These are phyloP conservation scores for Fusarium compactum DNA, from an alignment of 2,329 filamentous ascomycete genomes.

Conservation along the genomic window DNA sequence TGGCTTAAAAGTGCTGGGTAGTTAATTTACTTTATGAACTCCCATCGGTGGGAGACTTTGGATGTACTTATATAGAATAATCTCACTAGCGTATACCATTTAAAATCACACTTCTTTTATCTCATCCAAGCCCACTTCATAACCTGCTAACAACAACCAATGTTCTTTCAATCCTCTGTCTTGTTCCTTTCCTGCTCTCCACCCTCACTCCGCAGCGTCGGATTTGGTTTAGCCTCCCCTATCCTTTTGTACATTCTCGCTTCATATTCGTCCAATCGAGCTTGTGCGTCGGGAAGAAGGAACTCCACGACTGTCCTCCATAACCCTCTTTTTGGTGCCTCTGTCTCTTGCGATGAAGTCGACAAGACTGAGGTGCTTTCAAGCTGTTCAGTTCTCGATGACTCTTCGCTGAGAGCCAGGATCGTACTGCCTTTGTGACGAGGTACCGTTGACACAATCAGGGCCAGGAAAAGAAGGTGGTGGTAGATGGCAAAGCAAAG, in stretches of 20 bases:
- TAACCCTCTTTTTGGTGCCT: not conserved
- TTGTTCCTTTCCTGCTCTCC: not conserved
- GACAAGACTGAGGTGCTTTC: too few species aligned
- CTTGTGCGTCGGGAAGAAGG: not conserved
- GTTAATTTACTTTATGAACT: too few species aligned
- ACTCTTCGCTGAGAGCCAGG: too few species aligned
- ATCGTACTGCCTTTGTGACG: too few species aligned
- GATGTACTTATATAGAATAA: rapidly evolving
- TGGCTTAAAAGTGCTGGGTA: not conserved
- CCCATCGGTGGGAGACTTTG: rapidly evolving
- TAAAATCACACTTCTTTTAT: too few species aligned
- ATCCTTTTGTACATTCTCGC: not conserved
- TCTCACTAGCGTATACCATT: not conserved
- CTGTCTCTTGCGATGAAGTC: too few species aligned
- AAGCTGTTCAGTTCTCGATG: too few species aligned
- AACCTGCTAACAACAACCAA: too few species aligned
- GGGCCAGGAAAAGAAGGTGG: too few species aligned
- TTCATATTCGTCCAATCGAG: not conserved
- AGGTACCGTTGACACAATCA: too few species aligned
- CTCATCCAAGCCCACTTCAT: not conserved
- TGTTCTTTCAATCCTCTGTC: not conserved
- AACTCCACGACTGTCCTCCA: not conserved
- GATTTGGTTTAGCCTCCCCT: not conserved
- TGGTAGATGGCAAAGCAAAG: too few species aligned
- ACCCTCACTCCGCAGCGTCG: rapidly evolving